Percentiles rank a stretch among this genome's conserved stretches.
Evolutionary conservation across 345 rosid species (phyloP).

Genomic region (Jatropha curcas): DNA sequence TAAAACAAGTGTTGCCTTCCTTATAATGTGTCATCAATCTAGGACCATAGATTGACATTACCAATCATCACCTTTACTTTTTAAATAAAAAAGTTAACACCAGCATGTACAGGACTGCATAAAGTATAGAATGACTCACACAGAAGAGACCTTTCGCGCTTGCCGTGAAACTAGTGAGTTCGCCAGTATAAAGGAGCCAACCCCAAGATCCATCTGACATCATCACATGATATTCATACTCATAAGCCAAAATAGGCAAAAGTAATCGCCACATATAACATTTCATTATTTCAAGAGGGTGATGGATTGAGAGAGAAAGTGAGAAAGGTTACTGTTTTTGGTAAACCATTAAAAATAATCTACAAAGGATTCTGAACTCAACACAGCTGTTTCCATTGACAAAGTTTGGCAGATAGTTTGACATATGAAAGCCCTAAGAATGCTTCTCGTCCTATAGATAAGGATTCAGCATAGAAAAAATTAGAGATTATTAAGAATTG

Average conservation of each 20-base stretch:
- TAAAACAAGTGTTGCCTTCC: background rate
- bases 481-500: background rate
- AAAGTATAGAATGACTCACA: conserved; percentile 40
- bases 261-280: background rate
- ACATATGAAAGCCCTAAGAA: background rate
- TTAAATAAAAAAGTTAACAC: background rate
- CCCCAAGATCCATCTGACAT: conserved; percentile 93
- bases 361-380: background rate
- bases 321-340: background rate
- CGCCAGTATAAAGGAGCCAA: conserved; percentile 82
- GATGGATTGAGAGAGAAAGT: background rate
- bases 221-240: conserved; percentile 10
- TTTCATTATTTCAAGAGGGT: background rate
- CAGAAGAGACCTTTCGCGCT: conserved; percentile 62
- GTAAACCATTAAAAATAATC: background rate
- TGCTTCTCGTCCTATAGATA: background rate
- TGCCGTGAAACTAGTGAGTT: conserved; percentile 81
- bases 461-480: background rate
- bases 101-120: conserved; percentile 7
- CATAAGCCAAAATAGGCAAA: background rate
- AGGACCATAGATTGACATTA: background rate
- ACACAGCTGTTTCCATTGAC: background rate
- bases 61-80: background rate
- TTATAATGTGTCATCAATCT: background rate
- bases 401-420: background rate